phyloP scores from a whole-genome alignment of 2,329 filamentous ascomycete species.

The Clarireedia monteithiana region DNA sequence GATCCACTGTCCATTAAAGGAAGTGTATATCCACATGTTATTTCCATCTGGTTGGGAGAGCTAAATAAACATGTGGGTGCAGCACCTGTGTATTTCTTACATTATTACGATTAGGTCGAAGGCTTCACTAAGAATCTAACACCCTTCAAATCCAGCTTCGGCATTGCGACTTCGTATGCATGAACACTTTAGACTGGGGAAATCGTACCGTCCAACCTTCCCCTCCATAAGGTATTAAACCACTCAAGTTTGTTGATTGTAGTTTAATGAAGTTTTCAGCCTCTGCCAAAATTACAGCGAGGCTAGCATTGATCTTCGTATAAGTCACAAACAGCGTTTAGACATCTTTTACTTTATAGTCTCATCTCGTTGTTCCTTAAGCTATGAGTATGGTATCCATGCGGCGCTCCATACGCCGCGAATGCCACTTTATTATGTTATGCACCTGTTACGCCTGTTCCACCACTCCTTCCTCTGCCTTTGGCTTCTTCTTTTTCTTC shows the following conservation, averaged over 20 bases:
- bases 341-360: background rate
- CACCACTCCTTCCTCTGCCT: constrained; percentile 13
- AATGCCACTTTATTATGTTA: constrained; percentile 6
- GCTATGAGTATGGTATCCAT: constrained; percentile 5
- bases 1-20: background rate
- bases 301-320: no score
- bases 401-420: constrained; percentile 9
- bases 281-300: no score
- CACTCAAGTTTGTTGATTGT: no score
- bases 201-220: no score
- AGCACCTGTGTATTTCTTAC: no score
- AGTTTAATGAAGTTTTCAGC: no score
- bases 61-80: no score
- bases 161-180: no score
- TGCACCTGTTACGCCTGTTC: constrained; percentile 8
- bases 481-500: constrained; percentile 37
- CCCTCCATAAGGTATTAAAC: no score
- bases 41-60: no score
- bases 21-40: background rate
- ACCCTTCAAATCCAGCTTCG: background rate
- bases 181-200: no score
- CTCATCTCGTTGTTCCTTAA: background rate
- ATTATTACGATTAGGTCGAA: no score
- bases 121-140: background rate
- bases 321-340: background rate